Conservation (phyloP, 2,329 filamentous ascomycete species). For the Aotearoamyces nothofagi region DNA sequence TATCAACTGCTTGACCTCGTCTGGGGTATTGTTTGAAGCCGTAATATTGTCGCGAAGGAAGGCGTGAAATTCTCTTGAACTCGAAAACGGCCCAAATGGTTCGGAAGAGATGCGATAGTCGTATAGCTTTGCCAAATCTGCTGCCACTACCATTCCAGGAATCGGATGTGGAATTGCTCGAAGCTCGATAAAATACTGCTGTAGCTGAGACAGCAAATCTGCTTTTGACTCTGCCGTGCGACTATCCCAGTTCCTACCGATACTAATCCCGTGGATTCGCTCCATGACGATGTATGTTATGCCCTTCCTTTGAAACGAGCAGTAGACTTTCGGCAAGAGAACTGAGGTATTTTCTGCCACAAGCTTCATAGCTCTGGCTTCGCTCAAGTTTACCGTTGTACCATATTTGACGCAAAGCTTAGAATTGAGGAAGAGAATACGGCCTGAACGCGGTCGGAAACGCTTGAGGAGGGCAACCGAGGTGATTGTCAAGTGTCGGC, state of each 20-base stretch:
- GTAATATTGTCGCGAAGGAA: conserved; percentile 2
- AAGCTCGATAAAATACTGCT: conserved; percentile 5
- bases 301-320: conserved; percentile 24
- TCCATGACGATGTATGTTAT: conserved; percentile 31
- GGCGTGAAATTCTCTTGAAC: conserved; percentile 6
- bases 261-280: conserved; percentile 19
- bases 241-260: conserved; percentile 16
- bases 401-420: conserved; percentile 10
- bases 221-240: conserved; percentile 16
- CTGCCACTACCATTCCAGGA: conserved; percentile 2
- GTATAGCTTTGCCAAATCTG: conserved; percentile 6
- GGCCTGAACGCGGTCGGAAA: too few species aligned
- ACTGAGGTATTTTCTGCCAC: conserved; percentile 25
- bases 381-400: conserved; percentile 16
- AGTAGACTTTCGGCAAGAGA: conserved; percentile 28
- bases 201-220: conserved; percentile 18
- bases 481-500: background rate
- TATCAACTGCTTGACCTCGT: background rate
- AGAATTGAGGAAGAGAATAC: background rate
- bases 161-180: too few species aligned
- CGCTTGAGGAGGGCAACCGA: conserved; percentile 1
- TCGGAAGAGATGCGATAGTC: conserved; percentile 4
- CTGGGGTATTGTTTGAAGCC: background rate
- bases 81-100: conserved; percentile 4
- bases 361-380: conserved; percentile 24